Evolutionary conservation across 2,329 filamentous ascomycete species (phyloP), one percentile per base, ranked within the genome.

Genomic region (Fusarium gaditjirri): DNA sequence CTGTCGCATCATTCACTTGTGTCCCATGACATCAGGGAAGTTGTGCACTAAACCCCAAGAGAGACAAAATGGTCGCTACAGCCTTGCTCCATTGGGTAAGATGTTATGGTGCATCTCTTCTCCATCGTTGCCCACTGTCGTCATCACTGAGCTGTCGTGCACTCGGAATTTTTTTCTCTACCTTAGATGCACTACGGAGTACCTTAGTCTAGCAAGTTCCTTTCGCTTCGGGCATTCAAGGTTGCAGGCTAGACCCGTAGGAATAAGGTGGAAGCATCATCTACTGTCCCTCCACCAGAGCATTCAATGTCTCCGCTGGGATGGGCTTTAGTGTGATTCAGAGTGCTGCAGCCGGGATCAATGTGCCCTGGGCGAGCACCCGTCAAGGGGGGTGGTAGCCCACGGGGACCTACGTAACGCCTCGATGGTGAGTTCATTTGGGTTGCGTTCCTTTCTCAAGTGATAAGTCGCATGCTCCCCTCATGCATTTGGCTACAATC

Each of bases 21-120:
- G 62, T 55, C 36, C 25, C 57, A 72, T 72, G 70, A 72, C 70
- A 72, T 72, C 70, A 72, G 65, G 65, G 56, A 56, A 59, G 44
- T 41, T 38, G 25, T 52, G 29, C 57, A 47, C 69, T 72, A 71
- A 62, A 41, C 61, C 33, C 29, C 17, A 60, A 57, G 12, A 41
- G 65, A 41, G 66, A 43, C 44, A 54, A 41, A 25, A 54, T 57
- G 44, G 50, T 56, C 47, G 64, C 68, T 61, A 14, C 47, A 46
- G 39, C 61, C 52, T 71, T 58, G 31, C 62, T 57, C 62, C 41
- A 50, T 71, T 49, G 47, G 67, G 68, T 33, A 70, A 66, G 44
- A 61, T 61, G 50, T 70, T 61, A 39, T 58, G 43, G 52, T 68
- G 38, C 49, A 65, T 57, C 35, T 53, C 39, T 44, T 66, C 42